Conservation (phyloP, 495 filamentous ascomycete genomes). For the Tuber umbilicatum region DNA sequence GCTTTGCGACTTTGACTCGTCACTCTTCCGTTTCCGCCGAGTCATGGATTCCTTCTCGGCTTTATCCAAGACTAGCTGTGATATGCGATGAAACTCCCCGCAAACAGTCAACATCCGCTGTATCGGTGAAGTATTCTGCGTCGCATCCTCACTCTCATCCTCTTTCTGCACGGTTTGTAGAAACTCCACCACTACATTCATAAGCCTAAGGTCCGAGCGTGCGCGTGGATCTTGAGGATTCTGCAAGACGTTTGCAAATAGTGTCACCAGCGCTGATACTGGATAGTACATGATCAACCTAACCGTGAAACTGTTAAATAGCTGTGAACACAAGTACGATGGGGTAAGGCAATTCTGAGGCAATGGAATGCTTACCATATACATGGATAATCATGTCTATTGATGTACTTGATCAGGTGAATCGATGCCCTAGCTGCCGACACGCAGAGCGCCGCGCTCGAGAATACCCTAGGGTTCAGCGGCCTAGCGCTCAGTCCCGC, state of each 20-base stretch:
- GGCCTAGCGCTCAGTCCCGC: conserved; percentile 84
- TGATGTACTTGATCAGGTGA: conserved; percentile 88
- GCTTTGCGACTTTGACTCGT: conserved; percentile 18
- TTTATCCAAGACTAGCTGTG: conserved; percentile 84
- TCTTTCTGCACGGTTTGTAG: conserved; percentile 62
- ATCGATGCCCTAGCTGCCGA: conserved; percentile 88
- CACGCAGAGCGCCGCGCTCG: conserved; percentile 87
- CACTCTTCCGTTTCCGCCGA: conserved; percentile 71
- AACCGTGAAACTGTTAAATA: conserved; percentile 13
- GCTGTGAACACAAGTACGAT: neutral
- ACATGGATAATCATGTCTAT: conserved; percentile 86
- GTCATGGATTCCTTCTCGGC: conserved; percentile 72
- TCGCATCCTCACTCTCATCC: conserved; percentile 49
- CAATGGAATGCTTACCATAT: conserved; percentile 66
- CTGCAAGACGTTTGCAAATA: conserved; percentile 95
- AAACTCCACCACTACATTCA: conserved; percentile 89
- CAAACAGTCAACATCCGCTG: conserved; percentile 89
- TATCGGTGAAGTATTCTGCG: conserved; percentile 67
- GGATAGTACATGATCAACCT: conserved; percentile 97
- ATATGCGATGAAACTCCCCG: conserved; percentile 91
- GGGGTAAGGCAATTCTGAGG: conserved; percentile 1
- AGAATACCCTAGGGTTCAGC: conserved; percentile 86
- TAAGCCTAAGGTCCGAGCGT: conserved; percentile 78
- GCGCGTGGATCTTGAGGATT: conserved; percentile 87
- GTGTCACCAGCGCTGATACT: conserved; percentile 86